Evolutionary conservation across 148 eudicot genomes (phyloP).

Genomic region (Rhododendron griersonianum): DNA sequence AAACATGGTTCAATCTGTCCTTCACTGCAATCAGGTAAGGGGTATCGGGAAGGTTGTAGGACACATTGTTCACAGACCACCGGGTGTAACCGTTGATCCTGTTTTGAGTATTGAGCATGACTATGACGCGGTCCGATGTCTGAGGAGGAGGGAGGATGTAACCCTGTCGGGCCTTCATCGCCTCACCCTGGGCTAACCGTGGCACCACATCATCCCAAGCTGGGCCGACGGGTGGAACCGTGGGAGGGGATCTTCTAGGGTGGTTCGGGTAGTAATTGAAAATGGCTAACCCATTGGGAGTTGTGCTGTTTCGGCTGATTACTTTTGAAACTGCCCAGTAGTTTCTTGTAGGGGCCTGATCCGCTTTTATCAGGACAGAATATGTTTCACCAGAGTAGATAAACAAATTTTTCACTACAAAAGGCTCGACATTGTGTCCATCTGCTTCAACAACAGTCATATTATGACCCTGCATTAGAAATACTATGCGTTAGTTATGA

Average conservation of each 20-base stretch:
- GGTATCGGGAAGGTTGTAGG: constrained; percentile 57
- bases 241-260: constrained; percentile 38
- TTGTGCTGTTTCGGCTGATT: constrained; percentile 46
- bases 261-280: constrained; percentile 68
- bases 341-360: constrained; percentile 60
- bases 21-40: constrained; percentile 68
- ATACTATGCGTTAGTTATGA: too few relatives aligned
- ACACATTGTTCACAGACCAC: constrained; percentile 72
- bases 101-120: constrained; percentile 79
- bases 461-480: constrained; percentile 48
- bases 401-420: constrained; percentile 58
- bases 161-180: constrained; percentile 44
- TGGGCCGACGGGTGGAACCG: constrained; percentile 54
- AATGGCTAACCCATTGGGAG: constrained; percentile 64
- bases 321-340: constrained; percentile 59
- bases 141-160: constrained; percentile 49
- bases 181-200: constrained; percentile 43
- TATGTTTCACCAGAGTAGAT: constrained; percentile 88
- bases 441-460: constrained; percentile 87
- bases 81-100: constrained; percentile 26
- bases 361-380: constrained; percentile 63
- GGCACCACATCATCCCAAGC: constrained; percentile 43
- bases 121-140: constrained; percentile 41
- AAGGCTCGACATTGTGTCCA: constrained; percentile 73
- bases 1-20: constrained; percentile 32